Evolutionary conservation across 192 early-diverging fungal genomes (phyloP).

Genomic region (Linnemannia hyalina): DNA sequence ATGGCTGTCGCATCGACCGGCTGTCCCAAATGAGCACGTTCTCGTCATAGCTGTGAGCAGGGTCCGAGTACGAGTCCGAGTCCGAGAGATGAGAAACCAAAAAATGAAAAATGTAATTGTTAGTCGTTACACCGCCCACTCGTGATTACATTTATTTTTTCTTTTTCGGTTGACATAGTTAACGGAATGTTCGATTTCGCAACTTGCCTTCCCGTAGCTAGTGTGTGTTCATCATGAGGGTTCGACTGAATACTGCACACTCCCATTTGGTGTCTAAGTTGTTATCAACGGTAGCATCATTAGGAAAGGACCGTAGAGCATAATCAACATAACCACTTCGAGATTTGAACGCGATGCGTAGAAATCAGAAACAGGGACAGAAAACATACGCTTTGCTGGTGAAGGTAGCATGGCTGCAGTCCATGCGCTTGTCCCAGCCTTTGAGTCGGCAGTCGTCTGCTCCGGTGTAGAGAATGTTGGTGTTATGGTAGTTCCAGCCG

Average conservation of each 20-base stretch:
- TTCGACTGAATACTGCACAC: constrained; percentile 92
- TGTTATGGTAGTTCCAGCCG: constrained; percentile 88
- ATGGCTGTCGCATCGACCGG: constrained; percentile 81
- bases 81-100: constrained; percentile 8
- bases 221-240: constrained; percentile 79
- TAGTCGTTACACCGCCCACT: constrained; percentile 1
- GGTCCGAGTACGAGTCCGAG: neutral
- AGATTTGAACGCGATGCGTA: neutral
- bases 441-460: constrained; percentile 92
- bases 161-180: neutral
- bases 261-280: constrained; percentile 82
- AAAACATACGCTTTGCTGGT: constrained; percentile 68
- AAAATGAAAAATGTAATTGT: constrained; percentile 2
- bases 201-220: constrained; percentile 87
- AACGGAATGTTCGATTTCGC: neutral
- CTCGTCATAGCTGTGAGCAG: constrained; percentile 87
- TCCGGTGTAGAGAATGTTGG: constrained; percentile 78
- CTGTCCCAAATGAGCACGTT: constrained; percentile 92
- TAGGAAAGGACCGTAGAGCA: neutral
- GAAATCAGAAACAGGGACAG: neutral
- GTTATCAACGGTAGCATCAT: neutral
- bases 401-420: constrained; percentile 65
- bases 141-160: neutral
- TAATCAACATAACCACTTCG: neutral
- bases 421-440: constrained; percentile 87